Percentiles rank a stretch among this genome's conserved stretches.
These are phyloP conservation scores for Spinacia oleracea DNA, from an alignment of 179 eudicot genomes.

Conservation along the genomic window DNA sequence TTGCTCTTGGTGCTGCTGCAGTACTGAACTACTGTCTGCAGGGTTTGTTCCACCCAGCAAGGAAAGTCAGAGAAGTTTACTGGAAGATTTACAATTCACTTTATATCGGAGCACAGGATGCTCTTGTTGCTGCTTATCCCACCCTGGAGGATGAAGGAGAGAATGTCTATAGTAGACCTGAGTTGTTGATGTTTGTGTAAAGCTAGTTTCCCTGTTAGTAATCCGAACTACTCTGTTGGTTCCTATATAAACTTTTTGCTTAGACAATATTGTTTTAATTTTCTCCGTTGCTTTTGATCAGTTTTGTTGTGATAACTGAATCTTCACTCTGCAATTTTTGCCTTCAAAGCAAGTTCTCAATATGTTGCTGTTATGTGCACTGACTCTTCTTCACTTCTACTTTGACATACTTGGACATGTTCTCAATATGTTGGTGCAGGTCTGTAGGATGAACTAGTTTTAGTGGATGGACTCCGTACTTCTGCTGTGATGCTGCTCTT, in stretches of 20 bases:
- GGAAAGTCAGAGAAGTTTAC: constrained; percentile 93
- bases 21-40: constrained; percentile 64
- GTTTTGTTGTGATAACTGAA: not conserved
- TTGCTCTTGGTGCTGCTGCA: constrained; percentile 81
- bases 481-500: no score
- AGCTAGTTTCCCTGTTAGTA: not conserved
- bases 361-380: no score
- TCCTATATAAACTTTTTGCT: not conserved
- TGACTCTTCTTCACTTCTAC: no score
- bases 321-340: not conserved
- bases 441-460: no score
- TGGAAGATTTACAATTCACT: constrained; percentile 93
- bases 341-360: not conserved
- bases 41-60: constrained; percentile 87
- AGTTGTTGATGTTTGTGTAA: constrained; percentile 71
- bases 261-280: not conserved
- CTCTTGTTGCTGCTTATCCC: constrained; percentile 88
- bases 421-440: no score
- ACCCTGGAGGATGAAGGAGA: constrained; percentile 68
- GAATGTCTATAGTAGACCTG: constrained; percentile 75
- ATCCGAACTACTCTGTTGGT: not conserved
- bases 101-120: constrained; percentile 84
- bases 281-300: not conserved
- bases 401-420: no score
- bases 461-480: no score